Evolutionary conservation across 805 yeast genomes (phyloP).

Genomic region (Pichia sporocuriosa): DNA sequence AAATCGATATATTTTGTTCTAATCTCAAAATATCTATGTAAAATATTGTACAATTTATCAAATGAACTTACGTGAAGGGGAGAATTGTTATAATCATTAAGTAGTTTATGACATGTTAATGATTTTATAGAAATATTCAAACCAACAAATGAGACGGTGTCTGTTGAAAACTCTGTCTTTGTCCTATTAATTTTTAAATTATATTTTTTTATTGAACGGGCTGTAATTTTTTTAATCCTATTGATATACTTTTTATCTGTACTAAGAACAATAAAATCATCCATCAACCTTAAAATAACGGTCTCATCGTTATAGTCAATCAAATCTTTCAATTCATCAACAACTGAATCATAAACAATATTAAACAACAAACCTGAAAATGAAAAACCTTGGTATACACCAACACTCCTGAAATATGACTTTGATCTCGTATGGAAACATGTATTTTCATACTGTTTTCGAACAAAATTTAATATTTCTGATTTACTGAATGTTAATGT

Average conservation of each 20-base stretch:
- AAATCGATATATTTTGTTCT: conserved; percentile 6
- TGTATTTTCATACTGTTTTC: conserved; percentile 48
- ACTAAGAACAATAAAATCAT: conserved; percentile 76
- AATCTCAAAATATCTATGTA: conserved; percentile 6
- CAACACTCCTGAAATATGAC: conserved; percentile 46
- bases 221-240: conserved; percentile 25
- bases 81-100: conserved; percentile 11
- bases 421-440: conserved; percentile 31
- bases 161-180: conserved; percentile 30
- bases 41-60: conserved; percentile 17
- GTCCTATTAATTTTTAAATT: conserved; percentile 34
- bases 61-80: conserved; percentile 13
- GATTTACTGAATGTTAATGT: conserved; percentile 29
- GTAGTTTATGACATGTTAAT: conserved; percentile 32
- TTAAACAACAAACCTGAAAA: conserved; percentile 73
- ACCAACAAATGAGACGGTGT: conserved; percentile 36
- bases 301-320: neutral
- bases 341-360: conserved; percentile 57
- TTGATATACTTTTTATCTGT: conserved; percentile 30
- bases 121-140: conserved; percentile 29
- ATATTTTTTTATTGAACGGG: conserved; percentile 36
- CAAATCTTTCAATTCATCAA: conserved; percentile 28
- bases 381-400: conserved; percentile 81
- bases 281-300: conserved; percentile 59
- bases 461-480: conserved; percentile 40